These are phyloP conservation scores for Penstemon eatonii DNA, from an alignment of 257 asterid species.

Conservation along the genomic window DNA sequence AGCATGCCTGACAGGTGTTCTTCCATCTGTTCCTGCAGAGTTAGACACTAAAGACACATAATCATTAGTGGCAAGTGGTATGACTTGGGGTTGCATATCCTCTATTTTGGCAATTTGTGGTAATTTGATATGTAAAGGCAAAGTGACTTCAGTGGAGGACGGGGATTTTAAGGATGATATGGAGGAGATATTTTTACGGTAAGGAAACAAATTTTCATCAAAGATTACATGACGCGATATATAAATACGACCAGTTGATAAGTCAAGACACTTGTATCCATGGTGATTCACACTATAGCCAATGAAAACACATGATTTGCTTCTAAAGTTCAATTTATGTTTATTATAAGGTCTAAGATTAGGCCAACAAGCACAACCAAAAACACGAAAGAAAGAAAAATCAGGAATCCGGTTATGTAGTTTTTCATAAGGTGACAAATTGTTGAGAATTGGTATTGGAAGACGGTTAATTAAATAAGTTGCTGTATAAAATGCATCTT, in stretches of 20 bases:
- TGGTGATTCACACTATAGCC: slow-evolving; percentile 2
- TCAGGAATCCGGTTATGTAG: not conserved
- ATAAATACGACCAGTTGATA: not conserved
- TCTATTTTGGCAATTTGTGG: not conserved
- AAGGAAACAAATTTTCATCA: not conserved
- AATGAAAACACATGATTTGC: not conserved
- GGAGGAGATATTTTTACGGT: not conserved
- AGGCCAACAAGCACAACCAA: slow-evolving; percentile 3
- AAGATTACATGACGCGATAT: not conserved
- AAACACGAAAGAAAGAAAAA: not conserved
- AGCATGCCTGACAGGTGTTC: not conserved
- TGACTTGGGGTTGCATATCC: not conserved
- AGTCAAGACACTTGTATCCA: not conserved
- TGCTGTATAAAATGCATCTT: not conserved
- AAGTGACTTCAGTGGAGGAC: too few relatives aligned
- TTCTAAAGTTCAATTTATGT: not conserved
- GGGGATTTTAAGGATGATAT: not conserved
- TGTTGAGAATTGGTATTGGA: not conserved
- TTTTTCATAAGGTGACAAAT: not conserved
- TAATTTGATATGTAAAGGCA: not conserved
- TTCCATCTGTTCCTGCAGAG: not conserved
- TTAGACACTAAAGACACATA: not conserved
- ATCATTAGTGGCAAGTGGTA: not conserved
- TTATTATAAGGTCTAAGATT: too few relatives aligned
- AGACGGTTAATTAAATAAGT: slow-evolving; percentile 8